These are phyloP conservation scores for Microcyclospora pomicola DNA, from an alignment of 2,329 filamentous ascomycete genomes.

Conservation along the genomic window DNA sequence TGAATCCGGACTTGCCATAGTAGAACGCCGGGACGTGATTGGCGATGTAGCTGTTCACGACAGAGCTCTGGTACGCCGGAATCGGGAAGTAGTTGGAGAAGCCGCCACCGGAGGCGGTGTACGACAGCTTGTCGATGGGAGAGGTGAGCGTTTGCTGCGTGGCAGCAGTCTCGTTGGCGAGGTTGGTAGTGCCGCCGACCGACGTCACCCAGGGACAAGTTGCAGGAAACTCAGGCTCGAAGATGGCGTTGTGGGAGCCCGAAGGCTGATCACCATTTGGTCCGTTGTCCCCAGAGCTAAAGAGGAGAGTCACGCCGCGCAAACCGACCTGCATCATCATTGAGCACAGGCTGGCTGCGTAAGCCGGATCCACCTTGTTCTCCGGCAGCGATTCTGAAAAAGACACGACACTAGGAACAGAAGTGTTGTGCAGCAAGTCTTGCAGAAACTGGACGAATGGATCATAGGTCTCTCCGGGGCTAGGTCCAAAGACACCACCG, in stretches of 20 bases:
- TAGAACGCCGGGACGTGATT: slow-evolving; percentile 18
- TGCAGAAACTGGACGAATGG: slow-evolving; percentile 14
- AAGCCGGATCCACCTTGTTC: slow-evolving; percentile 24
- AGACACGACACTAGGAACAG: slow-evolving; percentile 12
- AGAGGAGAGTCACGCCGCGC: slow-evolving; percentile 48
- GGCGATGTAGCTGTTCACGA: slow-evolving; percentile 27
- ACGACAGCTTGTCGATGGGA: slow-evolving; percentile 4
- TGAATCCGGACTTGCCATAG: slow-evolving; percentile 24
- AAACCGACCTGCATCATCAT: slow-evolving; percentile 51
- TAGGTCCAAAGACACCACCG: slow-evolving; percentile 14
- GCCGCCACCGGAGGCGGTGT: slow-evolving; percentile 26
- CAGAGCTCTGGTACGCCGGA: slow-evolving; percentile 31
- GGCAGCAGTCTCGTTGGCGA: slow-evolving; percentile 11
- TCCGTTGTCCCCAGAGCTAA: slow-evolving; percentile 47
- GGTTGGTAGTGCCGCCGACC: slow-evolving; percentile 25
- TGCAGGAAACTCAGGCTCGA: slow-evolving; percentile 34
- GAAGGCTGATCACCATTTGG: slow-evolving; percentile 9
- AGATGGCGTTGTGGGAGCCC: slow-evolving; percentile 28
- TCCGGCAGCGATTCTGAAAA: slow-evolving; percentile 12
- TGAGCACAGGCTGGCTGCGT: slow-evolving; percentile 47
- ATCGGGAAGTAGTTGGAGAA: slow-evolving; percentile 33
- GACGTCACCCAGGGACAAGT: slow-evolving; percentile 34
- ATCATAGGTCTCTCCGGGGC: slow-evolving; percentile 10
- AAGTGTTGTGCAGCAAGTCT: slow-evolving; percentile 12
- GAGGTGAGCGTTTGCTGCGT: slow-evolving; percentile 9